Base-by-base conservation (phyloP, 2,329 filamentous ascomycete species). In the Neonectria faginata region DNA sequence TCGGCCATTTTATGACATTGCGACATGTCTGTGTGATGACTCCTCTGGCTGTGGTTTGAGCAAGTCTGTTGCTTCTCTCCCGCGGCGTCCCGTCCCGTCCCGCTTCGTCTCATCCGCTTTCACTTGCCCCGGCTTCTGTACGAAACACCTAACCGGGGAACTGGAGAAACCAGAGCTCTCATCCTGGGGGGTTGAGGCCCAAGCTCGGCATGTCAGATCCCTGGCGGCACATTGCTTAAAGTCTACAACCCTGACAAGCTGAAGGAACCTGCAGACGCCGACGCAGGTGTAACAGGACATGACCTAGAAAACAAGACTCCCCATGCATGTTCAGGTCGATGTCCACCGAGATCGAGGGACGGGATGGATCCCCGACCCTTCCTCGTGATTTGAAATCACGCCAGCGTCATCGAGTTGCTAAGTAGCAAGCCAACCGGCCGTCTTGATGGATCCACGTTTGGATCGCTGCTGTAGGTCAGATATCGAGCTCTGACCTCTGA, bases 391-490 rank as follows among this genome's bases (percentile, higher is more conserved):
- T 62, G 45, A 22, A 51, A 62, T 41, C 53, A 41, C 20, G 50
- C 60, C 29, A 48, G 54, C 39, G 36, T 51, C 59, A 29, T 18
- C 25, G 33, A 45, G 33, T 20, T 27, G 20, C 44, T 45, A 22
- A 22, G 22, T 22, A 44, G 14, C 47, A 25, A 31, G 25, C 27
- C 16, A 50, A 50, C 16, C n/a, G 5, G 31, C 44, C 16, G 18
- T 12, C 48, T 53, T 36, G 9, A 31, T 52, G 8, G 59, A 51
- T 50, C 58, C 50, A 55, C 50, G 55, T 55, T 53, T 53, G 51
- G 36, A 36, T 54, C 29, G 44, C 48, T 29, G 12, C 56, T 63
- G 33, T 58, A 63, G 31, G 60, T 51, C 55, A 58, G 60, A 64
- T 60, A 44, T 18, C 18, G 39, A 29, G 29, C 29, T 29, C 8